phyloP scores from a whole-genome alignment of 192 early-diverging fungal genomes.

The Gryganskiella cystojenkinii region DNA sequence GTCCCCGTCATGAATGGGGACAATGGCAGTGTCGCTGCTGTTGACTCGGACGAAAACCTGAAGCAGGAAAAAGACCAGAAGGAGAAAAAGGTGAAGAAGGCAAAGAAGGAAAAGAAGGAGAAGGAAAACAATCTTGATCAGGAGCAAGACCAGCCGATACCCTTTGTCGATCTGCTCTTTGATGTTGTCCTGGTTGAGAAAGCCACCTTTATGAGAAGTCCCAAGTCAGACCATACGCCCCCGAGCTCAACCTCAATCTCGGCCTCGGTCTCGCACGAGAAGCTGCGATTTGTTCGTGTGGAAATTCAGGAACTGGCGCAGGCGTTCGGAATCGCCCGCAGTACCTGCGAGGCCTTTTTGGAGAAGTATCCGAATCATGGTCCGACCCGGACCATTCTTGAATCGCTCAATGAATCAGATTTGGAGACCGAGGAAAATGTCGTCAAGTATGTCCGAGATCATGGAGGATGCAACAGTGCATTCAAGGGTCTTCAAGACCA shows the following conservation, averaged over 20 bases:
- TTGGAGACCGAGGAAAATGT: not conserved
- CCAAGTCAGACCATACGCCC: not conserved
- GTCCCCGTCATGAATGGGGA: too few relatives aligned
- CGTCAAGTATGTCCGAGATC: not conserved
- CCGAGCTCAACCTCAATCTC: not conserved
- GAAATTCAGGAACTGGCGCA: not conserved
- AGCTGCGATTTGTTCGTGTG: not conserved
- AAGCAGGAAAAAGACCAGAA: too few relatives aligned
- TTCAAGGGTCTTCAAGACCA: not conserved
- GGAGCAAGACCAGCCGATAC: too few relatives aligned
- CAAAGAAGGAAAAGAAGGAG: too few relatives aligned
- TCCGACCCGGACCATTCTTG: not conserved
- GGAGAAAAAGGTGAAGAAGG: too few relatives aligned
- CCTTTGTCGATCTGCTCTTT: conserved; percentile 4
- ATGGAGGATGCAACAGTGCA: not conserved
- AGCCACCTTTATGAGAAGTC: not conserved
- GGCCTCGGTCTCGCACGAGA: not conserved
- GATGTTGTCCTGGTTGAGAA: conserved; percentile 18
- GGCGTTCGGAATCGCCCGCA: conserved; percentile 5
- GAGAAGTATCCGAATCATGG: not conserved
- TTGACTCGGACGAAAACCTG: too few relatives aligned
- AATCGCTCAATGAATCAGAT: not conserved
- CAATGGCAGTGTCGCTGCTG: too few relatives aligned
- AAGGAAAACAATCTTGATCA: too few relatives aligned
- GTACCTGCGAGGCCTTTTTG: not conserved